Evolutionary conservation across 768 basidiomycete genomes (phyloP).

Genomic region (Solioccasus polychromus): DNA sequence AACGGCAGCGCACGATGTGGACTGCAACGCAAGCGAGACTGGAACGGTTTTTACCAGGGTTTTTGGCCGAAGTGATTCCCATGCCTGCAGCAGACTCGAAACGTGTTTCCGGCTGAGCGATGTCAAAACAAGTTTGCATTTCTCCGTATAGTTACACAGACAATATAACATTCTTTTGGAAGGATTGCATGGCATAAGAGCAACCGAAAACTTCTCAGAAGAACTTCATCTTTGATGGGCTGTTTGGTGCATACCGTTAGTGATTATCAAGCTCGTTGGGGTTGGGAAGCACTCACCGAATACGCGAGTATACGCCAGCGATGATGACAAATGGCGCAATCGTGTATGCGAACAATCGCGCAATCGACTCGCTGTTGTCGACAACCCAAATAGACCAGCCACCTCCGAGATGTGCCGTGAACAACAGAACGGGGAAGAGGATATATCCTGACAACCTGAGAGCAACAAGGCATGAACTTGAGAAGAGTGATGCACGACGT

Average conservation of each 20-base stretch:
- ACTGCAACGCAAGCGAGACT: constrained; percentile 80
- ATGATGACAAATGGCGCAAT: constrained; percentile 52
- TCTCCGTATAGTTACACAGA: constrained; percentile 2
- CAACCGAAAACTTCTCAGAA: constrained; percentile 24
- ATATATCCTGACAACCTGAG: constrained; percentile 70
- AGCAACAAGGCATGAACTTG: constrained; percentile 1
- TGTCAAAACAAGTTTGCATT: constrained; percentile 3
- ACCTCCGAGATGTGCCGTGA: constrained; percentile 69
- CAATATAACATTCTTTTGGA: not conserved
- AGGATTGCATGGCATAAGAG: not conserved
- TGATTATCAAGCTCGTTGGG: not conserved
- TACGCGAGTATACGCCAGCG: constrained; percentile 41
- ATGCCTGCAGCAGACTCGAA: constrained; percentile 19
- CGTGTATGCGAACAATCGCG: constrained; percentile 51
- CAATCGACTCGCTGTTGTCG: constrained; percentile 32
- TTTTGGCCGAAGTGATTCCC: constrained; percentile 70
- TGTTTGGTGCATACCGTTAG: constrained; percentile 22
- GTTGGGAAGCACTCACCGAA: constrained; percentile 43
- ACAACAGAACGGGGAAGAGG: constrained; percentile 56
- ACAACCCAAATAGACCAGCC: constrained; percentile 62
- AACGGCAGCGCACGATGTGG: constrained; percentile 75
- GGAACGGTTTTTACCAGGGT: constrained; percentile 89
- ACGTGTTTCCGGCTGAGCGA: constrained; percentile 10
- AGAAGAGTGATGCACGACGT: not conserved
- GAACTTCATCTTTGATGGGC: constrained; percentile 66